These are phyloP conservation scores for Plantago lanceolata DNA, from an alignment of 305 asterid species.

Conservation along the genomic window DNA sequence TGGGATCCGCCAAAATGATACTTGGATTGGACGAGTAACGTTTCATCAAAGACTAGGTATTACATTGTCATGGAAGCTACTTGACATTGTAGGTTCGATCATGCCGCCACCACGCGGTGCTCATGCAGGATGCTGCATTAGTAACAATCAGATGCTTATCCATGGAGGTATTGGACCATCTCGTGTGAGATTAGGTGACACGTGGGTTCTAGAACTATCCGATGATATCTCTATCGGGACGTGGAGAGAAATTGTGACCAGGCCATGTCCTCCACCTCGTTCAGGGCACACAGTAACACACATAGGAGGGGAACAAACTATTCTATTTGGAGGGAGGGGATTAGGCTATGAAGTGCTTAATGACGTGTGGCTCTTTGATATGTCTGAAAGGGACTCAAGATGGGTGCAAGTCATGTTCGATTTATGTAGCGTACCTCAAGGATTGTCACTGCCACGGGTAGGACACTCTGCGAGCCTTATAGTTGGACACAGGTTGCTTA, in stretches of 20 bases:
- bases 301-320: conserved; percentile 45
- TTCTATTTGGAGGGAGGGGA: conserved; percentile 90
- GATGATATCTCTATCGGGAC: conserved; percentile 56
- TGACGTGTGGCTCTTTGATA: conserved; percentile 78
- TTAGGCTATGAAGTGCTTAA: conserved; percentile 62
- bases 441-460: conserved; percentile 67
- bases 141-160: conserved; percentile 52
- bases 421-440: conserved; percentile 50
- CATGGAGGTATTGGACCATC: conserved; percentile 83
- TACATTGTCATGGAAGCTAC: conserved; percentile 69
- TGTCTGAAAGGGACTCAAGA: conserved; percentile 39
- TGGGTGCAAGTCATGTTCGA: conserved; percentile 65
- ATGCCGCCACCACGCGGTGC: conserved; percentile 86
- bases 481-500: conserved; percentile 66
- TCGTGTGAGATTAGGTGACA: conserved; percentile 62
- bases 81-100: conserved; percentile 40
- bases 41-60: conserved; percentile 35
- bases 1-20: conserved; percentile 69
- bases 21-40: conserved; percentile 59
- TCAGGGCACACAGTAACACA: conserved; percentile 88
- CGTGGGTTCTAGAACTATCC: conserved; percentile 67
- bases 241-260: conserved; percentile 53
- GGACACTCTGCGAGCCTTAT: conserved; percentile 89
- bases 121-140: conserved; percentile 75
- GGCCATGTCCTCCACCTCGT: conserved; percentile 66